Evolutionary conservation across 805 yeast genomes (phyloP), one percentile per base, ranked within the genome.

Genomic region (Starmerella scarabaei): DNA sequence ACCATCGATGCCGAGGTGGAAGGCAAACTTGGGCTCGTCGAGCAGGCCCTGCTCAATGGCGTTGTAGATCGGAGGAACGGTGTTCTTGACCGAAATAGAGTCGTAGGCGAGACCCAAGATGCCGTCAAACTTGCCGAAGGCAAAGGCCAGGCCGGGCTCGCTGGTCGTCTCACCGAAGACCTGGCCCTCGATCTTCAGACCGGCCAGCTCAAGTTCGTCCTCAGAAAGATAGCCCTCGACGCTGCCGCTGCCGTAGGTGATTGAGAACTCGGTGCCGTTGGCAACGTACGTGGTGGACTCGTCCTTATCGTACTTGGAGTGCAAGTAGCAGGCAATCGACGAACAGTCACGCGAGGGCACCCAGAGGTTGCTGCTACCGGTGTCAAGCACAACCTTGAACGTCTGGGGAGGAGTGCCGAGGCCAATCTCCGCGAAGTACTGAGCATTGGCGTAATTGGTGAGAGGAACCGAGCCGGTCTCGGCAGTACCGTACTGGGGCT

Each of bases 61-160:
- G 53, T 81, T 82, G 71, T 85, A 85, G 47, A 91, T 63, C 33
- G 98, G 98, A 41, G 98, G 97, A 23, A 83, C 94, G 54, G 86
- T 75, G 57, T 75, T 72, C 68, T 86, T 69, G 40, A 83, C 95
- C 14, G 96, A 73, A 52, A 91, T 85, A 39, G 94, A 69, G 64
- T 83, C 83, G 65, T 88, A 91, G 49, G 83, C 98, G 52, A 91
- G 73, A 51, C 98, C 98, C 48, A 91, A 68, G 52, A 91, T 86
- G 66, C 98, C 98, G 61, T 91, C 98, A 60, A 91, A 91, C 66
- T 91, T 88, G 63, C 95, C 98, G 64, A 91, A 91, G 38, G 98
- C 97, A 66, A 91, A 91, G 0, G 96, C 91, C 52, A 91, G 72
- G 42, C 98, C 98, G 32, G 97, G 97, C 69, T 91, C 98, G 54